Percentiles rank a stretch among this genome's conserved stretches.
phyloP scores from a whole-genome alignment of 2,329 filamentous ascomycete species.

The Ophiostoma montium region DNA sequence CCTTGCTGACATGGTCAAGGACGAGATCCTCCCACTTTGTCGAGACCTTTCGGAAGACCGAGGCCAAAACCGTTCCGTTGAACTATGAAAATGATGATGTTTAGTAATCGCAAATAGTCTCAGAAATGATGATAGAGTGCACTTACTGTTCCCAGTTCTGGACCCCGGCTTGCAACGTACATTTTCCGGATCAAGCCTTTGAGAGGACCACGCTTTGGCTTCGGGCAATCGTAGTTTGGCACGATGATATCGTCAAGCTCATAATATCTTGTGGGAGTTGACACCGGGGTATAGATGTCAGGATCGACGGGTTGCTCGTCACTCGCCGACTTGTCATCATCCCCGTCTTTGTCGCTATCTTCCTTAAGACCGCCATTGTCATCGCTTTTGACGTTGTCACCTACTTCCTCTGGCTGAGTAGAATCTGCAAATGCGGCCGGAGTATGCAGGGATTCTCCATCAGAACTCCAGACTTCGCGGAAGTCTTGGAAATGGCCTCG shows the following conservation, averaged over 20 bases:
- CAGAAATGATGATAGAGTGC: constrained; percentile 15
- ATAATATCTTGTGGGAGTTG: not conserved
- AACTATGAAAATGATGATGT: constrained; percentile 18
- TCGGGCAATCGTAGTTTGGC: not conserved
- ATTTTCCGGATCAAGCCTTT: constrained; percentile 23
- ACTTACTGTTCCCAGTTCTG: constrained; percentile 39
- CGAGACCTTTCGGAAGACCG: constrained; percentile 38
- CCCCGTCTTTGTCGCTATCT: no score
- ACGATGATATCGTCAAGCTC: not conserved
- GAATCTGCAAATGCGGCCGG: no score
- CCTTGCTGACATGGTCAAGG: constrained; percentile 33
- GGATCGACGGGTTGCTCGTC: no score
- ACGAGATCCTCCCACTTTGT: constrained; percentile 37
- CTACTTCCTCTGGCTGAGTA: no score
- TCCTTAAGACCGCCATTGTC: no score
- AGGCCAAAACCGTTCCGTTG: constrained; percentile 25
- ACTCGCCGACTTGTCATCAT: no score
- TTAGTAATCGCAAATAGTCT: not conserved
- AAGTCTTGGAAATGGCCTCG: constrained; percentile 17
- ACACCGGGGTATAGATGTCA: no score
- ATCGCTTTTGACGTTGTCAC: no score
- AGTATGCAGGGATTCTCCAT: not conserved
- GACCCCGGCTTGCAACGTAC: constrained; percentile 33
- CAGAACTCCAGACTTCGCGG: not conserved
- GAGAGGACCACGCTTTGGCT: not conserved